Evolutionary conservation across 1,139 yeast species (phyloP), one percentile per base, ranked within the genome.

Genomic region (Magnusiomyces paraingens): DNA sequence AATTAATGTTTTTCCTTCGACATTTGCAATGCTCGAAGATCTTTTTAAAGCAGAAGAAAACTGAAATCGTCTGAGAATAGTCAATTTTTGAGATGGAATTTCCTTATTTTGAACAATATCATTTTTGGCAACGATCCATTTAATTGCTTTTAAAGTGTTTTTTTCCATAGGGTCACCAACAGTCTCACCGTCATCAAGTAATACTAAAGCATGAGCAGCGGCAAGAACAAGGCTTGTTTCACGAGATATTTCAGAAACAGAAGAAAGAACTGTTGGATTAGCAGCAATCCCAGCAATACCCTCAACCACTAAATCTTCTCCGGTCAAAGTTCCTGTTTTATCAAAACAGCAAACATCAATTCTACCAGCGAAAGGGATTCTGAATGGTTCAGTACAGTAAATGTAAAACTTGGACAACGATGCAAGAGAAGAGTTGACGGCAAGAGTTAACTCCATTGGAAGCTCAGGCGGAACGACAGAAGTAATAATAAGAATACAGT

Each of bases 101-200:
- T 56, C 54, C 38, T 48, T 48, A n/a, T 43, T 48, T 20, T 61
- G 55, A 17, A 55, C 47, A 10, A 61, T 62, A 65, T 91, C 96
- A 61, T 86, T 82, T 57, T 77, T 79, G 54, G 86, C 90, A 61
- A 93, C 87, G 43, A 74, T 75, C 97, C 98, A 94, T 48, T 83
- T 82, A 56, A 95, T 82, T 52, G 96, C 94, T 62, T 83, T 84
- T 62, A 93, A 77, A 50, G 99, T 93, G 42, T 95, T 96, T 72
- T 91, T 89, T 73, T 94, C 99, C 98, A 93, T 93, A 60, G 99
- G 97, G 66, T 94, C 99, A 72, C 99, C 99, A 57, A 93, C 99
- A 62, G 91, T 82, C 60, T 93, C 98, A 63, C 98, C 99, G 67
- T 91, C 96, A 64, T 93, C 97, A 57, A 93, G 78, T 64, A 83